Conservation (phyloP, 2,329 filamentous ascomycete species). For the Diaporthe citrichinensis region DNA sequence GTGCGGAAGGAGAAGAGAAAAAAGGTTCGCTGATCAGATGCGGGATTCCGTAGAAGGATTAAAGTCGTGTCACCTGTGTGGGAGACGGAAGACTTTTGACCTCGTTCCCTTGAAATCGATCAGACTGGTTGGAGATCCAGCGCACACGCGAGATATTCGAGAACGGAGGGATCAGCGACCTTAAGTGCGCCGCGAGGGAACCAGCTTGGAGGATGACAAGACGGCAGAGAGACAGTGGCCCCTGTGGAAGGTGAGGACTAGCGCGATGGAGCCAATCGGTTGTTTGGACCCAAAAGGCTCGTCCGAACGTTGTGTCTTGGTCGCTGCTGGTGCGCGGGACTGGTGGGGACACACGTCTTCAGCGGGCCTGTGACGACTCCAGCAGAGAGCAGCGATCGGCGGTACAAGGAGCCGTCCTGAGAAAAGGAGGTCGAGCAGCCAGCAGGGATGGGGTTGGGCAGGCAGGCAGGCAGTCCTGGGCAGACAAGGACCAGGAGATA, state of each 20-base stretch:
- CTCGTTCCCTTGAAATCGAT: constrained; percentile 30
- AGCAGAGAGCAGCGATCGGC: constrained; percentile 62
- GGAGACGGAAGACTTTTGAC: constrained; percentile 46
- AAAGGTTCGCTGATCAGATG: constrained; percentile 66
- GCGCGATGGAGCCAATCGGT: constrained; percentile 55
- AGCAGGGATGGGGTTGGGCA: constrained; percentile 54
- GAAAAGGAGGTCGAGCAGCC: constrained; percentile 54
- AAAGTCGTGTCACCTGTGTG: constrained; percentile 57
- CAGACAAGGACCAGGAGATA: constrained; percentile 48
- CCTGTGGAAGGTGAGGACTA: constrained; percentile 49
- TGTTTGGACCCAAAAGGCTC: constrained; percentile 54
- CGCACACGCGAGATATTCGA: constrained; percentile 49
- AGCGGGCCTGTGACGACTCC: constrained; percentile 64
- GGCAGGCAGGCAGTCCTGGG: constrained; percentile 46
- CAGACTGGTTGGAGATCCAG: constrained; percentile 52
- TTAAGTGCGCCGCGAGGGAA: constrained; percentile 40
- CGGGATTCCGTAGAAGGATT: constrained; percentile 60
- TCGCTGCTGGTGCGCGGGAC: constrained; percentile 59
- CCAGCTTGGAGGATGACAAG: constrained; percentile 37
- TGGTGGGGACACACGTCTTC: constrained; percentile 54
- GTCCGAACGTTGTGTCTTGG: constrained; percentile 58
- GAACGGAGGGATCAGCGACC: constrained; percentile 44
- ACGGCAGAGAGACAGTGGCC: constrained; percentile 42
- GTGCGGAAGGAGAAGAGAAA: constrained; percentile 15
- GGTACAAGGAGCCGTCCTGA: constrained; percentile 64